Evolutionary conservation across 2,329 filamentous ascomycete species (phyloP).

Genomic region (Trichoderma sp.): DNA sequence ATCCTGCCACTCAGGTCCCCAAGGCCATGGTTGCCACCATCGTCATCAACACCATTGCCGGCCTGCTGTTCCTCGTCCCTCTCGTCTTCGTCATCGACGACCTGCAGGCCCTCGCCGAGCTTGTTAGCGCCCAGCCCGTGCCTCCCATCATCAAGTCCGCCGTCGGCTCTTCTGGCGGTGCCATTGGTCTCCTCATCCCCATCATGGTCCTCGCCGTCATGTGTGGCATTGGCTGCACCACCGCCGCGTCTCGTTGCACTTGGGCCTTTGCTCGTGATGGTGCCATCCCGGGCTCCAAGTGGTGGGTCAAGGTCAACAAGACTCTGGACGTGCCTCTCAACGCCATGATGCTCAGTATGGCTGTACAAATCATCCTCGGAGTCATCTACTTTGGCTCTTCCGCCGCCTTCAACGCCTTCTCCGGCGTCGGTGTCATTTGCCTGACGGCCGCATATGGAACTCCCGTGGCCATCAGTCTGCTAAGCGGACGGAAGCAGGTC

Average conservation of each 20-base stretch:
- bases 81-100: slow-evolving; percentile 70
- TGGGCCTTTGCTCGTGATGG: slow-evolving; percentile 73
- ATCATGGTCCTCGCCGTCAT: slow-evolving; percentile 66
- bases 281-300: slow-evolving; percentile 63
- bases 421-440: slow-evolving; percentile 69
- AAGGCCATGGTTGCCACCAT: slow-evolving; percentile 72
- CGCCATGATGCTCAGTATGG: slow-evolving; percentile 72
- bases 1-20: slow-evolving; percentile 67
- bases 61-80: slow-evolving; percentile 68
- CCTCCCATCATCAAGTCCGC: slow-evolving; percentile 65
- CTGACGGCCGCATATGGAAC: slow-evolving; percentile 68
- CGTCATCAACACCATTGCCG: slow-evolving; percentile 65
- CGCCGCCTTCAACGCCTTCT: slow-evolving; percentile 73
- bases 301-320: slow-evolving; percentile 63
- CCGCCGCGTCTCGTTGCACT: slow-evolving; percentile 65
- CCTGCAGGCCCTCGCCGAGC: slow-evolving; percentile 54
- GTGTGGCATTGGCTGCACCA: slow-evolving; percentile 70
- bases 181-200: slow-evolving; percentile 64
- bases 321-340: slow-evolving; percentile 67
- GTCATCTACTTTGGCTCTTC: slow-evolving; percentile 69
- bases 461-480: slow-evolving; percentile 65
- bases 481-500: slow-evolving; percentile 62
- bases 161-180: slow-evolving; percentile 60
- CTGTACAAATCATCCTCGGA: slow-evolving; percentile 63
- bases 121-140: slow-evolving; percentile 62